A percentile compares a stretch with the other conserved stretches of the same genome.
Evolutionary conservation across 257 asterid species (phyloP).

Genomic region (Gentiana macrophylla): DNA sequence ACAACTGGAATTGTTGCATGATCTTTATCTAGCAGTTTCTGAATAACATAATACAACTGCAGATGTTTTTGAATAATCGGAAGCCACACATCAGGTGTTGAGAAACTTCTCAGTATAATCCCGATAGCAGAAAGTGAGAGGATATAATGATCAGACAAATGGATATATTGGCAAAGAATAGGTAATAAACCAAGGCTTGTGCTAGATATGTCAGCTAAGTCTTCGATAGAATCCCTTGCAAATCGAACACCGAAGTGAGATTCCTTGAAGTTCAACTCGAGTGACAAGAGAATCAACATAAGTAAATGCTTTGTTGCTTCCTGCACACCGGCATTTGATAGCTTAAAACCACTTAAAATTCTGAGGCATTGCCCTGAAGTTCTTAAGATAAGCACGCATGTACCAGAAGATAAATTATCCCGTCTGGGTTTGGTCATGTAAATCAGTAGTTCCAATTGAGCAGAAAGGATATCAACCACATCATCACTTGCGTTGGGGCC

Average conservation of each 20-base stretch:
- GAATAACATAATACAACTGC: conserved; percentile 51
- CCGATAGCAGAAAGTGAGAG: conserved; percentile 60
- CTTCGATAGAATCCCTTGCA: conserved; percentile 25
- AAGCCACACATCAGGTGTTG: conserved; percentile 62
- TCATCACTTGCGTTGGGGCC: conserved; percentile 34
- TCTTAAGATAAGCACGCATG: conserved; percentile 41
- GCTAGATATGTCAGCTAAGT: conserved; percentile 45
- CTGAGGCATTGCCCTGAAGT: conserved; percentile 68
- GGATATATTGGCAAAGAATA: conserved; percentile 58
- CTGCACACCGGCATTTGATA: conserved; percentile 28
- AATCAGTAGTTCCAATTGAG: conserved; percentile 71
- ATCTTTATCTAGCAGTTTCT: conserved; percentile 48
- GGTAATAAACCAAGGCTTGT: conserved; percentile 63
- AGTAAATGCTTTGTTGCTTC: conserved; percentile 40
- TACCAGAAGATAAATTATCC: conserved; percentile 23
- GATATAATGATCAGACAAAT: conserved; percentile 42
- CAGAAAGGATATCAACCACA: conserved; percentile 46
- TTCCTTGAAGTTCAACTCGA: conserved; percentile 28
- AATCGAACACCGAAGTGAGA: conserved; percentile 14
- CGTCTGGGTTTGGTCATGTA: conserved; percentile 40
- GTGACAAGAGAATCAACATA: conserved; percentile 52
- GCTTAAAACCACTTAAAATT: conserved; percentile 40
- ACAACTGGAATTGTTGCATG: conserved; percentile 30
- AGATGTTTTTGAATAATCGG: conserved; percentile 68
- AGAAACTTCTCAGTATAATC: conserved; percentile 53